phyloP scores from a whole-genome alignment of 768 basidiomycete species.

The Podaxis carcinomalis region DNA sequence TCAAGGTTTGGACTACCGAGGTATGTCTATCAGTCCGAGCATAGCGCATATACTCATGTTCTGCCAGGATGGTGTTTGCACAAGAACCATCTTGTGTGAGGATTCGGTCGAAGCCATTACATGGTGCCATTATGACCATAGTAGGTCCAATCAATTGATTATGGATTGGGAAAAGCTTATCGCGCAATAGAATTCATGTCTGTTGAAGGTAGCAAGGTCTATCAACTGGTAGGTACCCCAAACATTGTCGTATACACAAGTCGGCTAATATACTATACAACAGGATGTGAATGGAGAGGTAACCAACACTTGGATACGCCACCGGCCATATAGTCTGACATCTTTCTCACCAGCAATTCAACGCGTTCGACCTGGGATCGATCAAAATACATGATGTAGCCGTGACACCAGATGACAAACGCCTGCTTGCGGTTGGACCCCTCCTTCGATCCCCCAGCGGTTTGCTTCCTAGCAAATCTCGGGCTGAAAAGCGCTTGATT shows the following conservation, averaged over 20 bases:
- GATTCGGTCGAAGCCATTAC: slow-evolving; percentile 56
- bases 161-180: neutral
- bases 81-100: slow-evolving; percentile 56
- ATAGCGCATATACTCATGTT: slow-evolving; percentile 4
- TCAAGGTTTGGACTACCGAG: slow-evolving; percentile 72
- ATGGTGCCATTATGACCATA: slow-evolving; percentile 64
- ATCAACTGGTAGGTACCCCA: slow-evolving; percentile 45
- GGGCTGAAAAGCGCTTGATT: slow-evolving; percentile 68
- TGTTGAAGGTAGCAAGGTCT: slow-evolving; percentile 60
- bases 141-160: slow-evolving; percentile 26
- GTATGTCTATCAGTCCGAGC: slow-evolving; percentile 28
- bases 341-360: slow-evolving; percentile 38
- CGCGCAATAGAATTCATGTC: slow-evolving; percentile 55
- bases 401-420: slow-evolving; percentile 59
- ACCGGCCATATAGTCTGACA: neutral
- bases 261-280: neutral
- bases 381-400: slow-evolving; percentile 70
- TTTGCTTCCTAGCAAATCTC: slow-evolving; percentile 64
- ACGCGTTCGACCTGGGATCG: slow-evolving; percentile 52
- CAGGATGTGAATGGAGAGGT: slow-evolving; percentile 62
- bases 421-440: slow-evolving; percentile 66
- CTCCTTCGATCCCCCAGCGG: slow-evolving; percentile 59
- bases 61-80: slow-evolving; percentile 62
- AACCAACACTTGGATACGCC: neutral
- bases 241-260: neutral